phyloP scores from a whole-genome alignment of 495 filamentous ascomycete genomes.

The Achaetomiella virescens region DNA sequence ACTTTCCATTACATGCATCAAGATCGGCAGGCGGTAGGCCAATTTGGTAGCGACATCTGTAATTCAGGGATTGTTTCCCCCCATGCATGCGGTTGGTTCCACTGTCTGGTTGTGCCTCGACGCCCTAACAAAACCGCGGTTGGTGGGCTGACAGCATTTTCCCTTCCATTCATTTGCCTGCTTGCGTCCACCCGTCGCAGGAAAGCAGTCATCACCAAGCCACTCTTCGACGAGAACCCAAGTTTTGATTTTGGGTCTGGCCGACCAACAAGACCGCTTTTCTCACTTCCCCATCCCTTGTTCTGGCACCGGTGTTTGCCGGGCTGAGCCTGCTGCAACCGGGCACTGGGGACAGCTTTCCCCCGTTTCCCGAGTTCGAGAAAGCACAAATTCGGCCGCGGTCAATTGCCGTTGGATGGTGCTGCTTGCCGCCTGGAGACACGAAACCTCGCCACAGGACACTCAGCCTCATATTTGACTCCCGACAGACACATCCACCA shows the following conservation, averaged over 20 bases:
- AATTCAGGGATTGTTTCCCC: conserved; percentile 6
- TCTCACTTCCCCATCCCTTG: neutral
- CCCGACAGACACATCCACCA: conserved; percentile 16
- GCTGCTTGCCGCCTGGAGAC: conserved; percentile 5
- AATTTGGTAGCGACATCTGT: neutral
- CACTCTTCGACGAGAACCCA: neutral
- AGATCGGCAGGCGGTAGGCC: neutral
- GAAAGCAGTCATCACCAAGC: neutral
- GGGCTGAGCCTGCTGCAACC: conserved; percentile 3
- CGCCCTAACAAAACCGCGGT: conserved; percentile 7
- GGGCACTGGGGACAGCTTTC: neutral
- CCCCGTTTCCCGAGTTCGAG: neutral
- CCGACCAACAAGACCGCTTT: neutral
- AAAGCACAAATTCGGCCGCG: conserved; percentile 6
- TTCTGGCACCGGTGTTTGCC: neutral
- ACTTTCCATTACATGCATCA: neutral
- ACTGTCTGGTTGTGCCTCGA: conserved; percentile 4
- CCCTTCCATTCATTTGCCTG: neutral
- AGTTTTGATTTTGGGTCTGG: neutral
- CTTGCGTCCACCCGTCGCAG: neutral
- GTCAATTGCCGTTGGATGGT: conserved; percentile 2
- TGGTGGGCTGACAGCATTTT: conserved; percentile 16
- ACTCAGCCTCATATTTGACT: neutral
- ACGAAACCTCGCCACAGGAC: neutral
- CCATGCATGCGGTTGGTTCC: neutral